phyloP scores from a whole-genome alignment of 2,329 filamentous ascomycete species.

The Xylaria arbuscula region DNA sequence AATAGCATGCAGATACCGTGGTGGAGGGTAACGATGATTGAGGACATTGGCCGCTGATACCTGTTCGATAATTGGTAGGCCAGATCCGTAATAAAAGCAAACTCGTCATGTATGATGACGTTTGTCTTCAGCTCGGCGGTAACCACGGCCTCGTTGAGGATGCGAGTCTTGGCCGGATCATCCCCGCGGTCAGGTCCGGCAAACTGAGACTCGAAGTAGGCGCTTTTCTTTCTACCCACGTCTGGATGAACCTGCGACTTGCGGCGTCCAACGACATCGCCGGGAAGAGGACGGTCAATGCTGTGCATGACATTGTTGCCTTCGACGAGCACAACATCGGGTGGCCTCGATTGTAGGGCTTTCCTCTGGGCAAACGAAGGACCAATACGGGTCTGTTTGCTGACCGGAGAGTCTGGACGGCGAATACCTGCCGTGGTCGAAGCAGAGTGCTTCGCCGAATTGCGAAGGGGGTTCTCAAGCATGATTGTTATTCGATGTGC shows the following conservation, averaged over 20 bases:
- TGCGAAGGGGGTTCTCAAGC: conserved; percentile 29
- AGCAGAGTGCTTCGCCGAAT: conserved; percentile 18
- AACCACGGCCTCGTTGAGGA: conserved; percentile 67
- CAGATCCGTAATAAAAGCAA: conserved; percentile 77
- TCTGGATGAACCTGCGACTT: conserved; percentile 51
- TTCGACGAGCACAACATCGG: conserved; percentile 51
- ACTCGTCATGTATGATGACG: conserved; percentile 75
- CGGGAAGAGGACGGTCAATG: conserved; percentile 55
- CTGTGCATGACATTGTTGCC: conserved; percentile 53
- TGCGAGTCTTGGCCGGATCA: conserved; percentile 56
- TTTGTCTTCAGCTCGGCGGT: conserved; percentile 74
- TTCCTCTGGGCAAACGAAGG: conserved; percentile 52
- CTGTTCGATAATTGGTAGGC: conserved; percentile 78
- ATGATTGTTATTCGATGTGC: conserved; percentile 15
- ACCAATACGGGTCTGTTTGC: conserved; percentile 33
- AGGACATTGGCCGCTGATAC: conserved; percentile 78
- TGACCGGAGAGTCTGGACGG: conserved; percentile 41
- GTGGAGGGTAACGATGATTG: conserved; percentile 79
- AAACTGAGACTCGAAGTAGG: conserved; percentile 61
- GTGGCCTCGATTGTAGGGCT: conserved; percentile 39
- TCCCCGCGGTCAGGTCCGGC: conserved; percentile 48
- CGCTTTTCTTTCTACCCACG: conserved; percentile 54
- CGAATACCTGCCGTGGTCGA: conserved; percentile 21
- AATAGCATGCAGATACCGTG: conserved; percentile 81
- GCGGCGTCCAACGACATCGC: conserved; percentile 50